Evolutionary conservation across 768 basidiomycete genomes (phyloP).

Genomic region (Suillus sp.): DNA sequence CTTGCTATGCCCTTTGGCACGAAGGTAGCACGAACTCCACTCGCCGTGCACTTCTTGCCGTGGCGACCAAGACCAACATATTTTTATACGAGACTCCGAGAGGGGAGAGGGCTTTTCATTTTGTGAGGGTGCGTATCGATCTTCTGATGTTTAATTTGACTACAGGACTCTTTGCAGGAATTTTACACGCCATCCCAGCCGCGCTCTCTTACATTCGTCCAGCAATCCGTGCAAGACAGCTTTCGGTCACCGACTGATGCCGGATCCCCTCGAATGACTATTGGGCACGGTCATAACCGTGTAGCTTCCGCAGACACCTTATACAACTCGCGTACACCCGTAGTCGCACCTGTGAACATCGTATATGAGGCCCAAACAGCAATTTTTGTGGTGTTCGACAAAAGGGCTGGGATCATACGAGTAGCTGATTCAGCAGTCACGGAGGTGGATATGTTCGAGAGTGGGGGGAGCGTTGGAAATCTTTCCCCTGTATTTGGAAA

Average conservation of each 20-base stretch:
- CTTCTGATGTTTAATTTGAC: not conserved
- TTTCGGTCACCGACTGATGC: constrained; percentile 46
- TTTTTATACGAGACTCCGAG: constrained; percentile 80
- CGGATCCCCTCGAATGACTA: constrained; percentile 25
- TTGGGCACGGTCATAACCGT: constrained; percentile 41
- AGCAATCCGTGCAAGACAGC: constrained; percentile 63
- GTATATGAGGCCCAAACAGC: constrained; percentile 72
- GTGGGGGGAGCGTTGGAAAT: constrained; percentile 15
- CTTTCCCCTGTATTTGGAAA: constrained; percentile 21
- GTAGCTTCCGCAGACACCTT: constrained; percentile 41
- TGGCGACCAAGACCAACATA: constrained; percentile 74
- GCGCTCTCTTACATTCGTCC: constrained; percentile 67
- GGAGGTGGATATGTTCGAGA: constrained; percentile 67
- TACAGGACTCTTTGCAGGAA: constrained; percentile 51
- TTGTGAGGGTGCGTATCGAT: constrained; percentile 62
- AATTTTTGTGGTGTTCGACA: constrained; percentile 84
- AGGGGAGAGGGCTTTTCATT: constrained; percentile 81
- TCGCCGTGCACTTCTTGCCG: constrained; percentile 61
- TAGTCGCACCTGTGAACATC: constrained; percentile 36
- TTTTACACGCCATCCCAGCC: constrained; percentile 79
- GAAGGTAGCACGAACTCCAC: constrained; percentile 51
- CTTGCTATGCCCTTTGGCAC: constrained; percentile 70
- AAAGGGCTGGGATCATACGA: constrained; percentile 84
- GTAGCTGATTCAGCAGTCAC: constrained; percentile 78
- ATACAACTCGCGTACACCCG: constrained; percentile 27